Percentiles rank a stretch among this genome's conserved stretches.
Conservation (phyloP, 2,329 filamentous ascomycete genomes). For the Xylaria sp. region DNA sequence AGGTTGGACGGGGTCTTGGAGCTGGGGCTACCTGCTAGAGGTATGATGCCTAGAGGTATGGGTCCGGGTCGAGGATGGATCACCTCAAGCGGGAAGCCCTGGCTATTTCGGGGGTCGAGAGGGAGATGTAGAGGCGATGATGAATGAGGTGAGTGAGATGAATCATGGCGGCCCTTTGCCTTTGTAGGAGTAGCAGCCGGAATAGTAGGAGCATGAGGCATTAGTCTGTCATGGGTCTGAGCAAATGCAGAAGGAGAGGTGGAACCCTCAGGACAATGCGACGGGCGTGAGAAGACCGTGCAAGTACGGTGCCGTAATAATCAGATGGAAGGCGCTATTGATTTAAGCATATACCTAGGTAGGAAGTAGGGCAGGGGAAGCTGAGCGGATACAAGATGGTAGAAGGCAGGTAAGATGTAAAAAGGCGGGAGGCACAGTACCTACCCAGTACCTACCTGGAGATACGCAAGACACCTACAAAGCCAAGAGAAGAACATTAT, state of each 20-base stretch:
- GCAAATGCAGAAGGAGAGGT: constrained; percentile 24
- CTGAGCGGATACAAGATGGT: neutral
- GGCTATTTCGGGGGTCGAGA: constrained; percentile 38
- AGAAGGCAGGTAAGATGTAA: neutral
- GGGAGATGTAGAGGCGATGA: constrained; percentile 16
- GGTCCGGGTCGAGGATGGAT: constrained; percentile 35
- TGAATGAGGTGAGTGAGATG: neutral
- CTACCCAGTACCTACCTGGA: neutral
- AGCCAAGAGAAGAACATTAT: neutral
- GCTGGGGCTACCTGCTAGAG: too few species aligned
- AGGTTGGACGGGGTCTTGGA: constrained; percentile 18
- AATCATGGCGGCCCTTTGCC: constrained; percentile 32
- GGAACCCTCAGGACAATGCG: neutral
- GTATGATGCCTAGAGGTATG: constrained; percentile 4
- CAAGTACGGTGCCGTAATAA: neutral
- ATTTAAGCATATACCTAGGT: neutral
- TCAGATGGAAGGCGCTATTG: constrained; percentile 19
- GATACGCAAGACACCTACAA: neutral
- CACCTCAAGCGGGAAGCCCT: constrained; percentile 46
- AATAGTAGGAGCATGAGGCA: constrained; percentile 37
- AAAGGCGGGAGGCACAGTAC: neutral
- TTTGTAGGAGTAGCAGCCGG: too few species aligned
- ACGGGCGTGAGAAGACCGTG: neutral
- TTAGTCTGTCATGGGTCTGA: constrained; percentile 28
- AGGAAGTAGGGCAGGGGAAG: neutral